These are phyloP conservation scores for Spinellus fusiger DNA, from an alignment of 192 early-diverging fungal species.

Conservation along the genomic window DNA sequence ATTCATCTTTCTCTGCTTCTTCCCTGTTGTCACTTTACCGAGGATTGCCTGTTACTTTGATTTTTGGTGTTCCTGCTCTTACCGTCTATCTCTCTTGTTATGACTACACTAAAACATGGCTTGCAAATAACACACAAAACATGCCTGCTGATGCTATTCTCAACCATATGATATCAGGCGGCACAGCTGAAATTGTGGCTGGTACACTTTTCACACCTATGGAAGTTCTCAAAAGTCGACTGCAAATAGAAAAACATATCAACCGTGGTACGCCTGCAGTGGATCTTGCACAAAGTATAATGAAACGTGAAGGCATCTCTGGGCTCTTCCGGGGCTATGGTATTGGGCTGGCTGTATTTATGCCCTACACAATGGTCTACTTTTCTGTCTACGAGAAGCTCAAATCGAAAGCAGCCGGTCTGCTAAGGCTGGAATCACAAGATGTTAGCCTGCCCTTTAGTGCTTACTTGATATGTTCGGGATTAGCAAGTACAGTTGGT, in stretches of 20 bases:
- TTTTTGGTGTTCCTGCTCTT: constrained; percentile 62
- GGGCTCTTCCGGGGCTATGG: constrained; percentile 74
- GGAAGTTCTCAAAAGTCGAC: constrained; percentile 74
- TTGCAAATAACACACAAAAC: neutral
- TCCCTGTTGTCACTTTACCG: constrained; percentile 49
- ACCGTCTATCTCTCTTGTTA: constrained; percentile 67
- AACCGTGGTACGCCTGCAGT: neutral
- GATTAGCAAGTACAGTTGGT: constrained; percentile 48
- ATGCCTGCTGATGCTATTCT: constrained; percentile 26
- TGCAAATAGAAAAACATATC: constrained; percentile 42
- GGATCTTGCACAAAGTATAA: neutral
- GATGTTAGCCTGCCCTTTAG: constrained; percentile 39
- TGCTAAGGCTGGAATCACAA: neutral
- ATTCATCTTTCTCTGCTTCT: neutral
- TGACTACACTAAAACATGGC: constrained; percentile 50
- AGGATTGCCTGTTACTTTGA: constrained; percentile 63
- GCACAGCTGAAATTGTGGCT: constrained; percentile 54
- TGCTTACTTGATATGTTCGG: constrained; percentile 55
- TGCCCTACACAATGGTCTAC: constrained; percentile 66
- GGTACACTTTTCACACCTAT: constrained; percentile 80
- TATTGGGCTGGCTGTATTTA: constrained; percentile 62
- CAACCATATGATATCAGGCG: constrained; percentile 53
- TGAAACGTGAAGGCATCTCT: constrained; percentile 42
- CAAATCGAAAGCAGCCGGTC: constrained; percentile 15
- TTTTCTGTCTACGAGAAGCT: constrained; percentile 61